Base-by-base conservation (phyloP, 2,329 filamentous ascomycete genomes). In the Colletotrichum lindemuthianum region DNA sequence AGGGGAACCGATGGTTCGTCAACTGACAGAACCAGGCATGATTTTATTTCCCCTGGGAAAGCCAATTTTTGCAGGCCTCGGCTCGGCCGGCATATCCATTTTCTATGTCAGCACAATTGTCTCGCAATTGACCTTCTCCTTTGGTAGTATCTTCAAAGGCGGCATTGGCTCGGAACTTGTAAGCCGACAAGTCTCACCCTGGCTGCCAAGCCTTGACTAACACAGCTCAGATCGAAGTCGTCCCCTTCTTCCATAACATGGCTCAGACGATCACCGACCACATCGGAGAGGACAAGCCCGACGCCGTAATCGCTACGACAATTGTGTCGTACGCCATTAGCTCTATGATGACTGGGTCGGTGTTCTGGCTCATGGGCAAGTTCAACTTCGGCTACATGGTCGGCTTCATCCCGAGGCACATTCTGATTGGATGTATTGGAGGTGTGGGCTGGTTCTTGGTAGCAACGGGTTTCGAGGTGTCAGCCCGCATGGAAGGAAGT, bases 161-260 rank as follows among this genome's bases (percentile, higher is more conserved):
- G 93, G 92, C 4, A 89, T 99, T 64, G 96, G 96, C 6, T 98
- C 96, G 2, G 96, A 99, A 77, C 90, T 99, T 89, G 88, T 90
- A 78, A 69, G 84, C 77, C 10, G 37, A 24, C 15, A 1, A 13
- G 24, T 43, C 10, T 15, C 15, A 12, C 37, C 13, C 44, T 44
- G 7, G 5, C 0, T n/a, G 16, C 16, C 39, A 56, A 60, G 69
- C 45, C 67, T 63, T 53, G 13, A 8, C 52, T 67, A 32, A 71
- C 49, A 16, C 7, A 16, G 37, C 11, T 2, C 67, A 90, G 87
- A 99, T 98, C 69, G 96, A 99, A 79, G 95, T 98, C 1, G 95
- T 99, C 1, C 96, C 95, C 0, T 99, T 99, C 79, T 98, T 99
- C 75, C 96, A 99, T 79, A 97, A 95, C 72, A 99, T 99, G 95